phyloP scores from a whole-genome alignment of 345 rosid genomes.

The Eucalyptus caleyi region DNA sequence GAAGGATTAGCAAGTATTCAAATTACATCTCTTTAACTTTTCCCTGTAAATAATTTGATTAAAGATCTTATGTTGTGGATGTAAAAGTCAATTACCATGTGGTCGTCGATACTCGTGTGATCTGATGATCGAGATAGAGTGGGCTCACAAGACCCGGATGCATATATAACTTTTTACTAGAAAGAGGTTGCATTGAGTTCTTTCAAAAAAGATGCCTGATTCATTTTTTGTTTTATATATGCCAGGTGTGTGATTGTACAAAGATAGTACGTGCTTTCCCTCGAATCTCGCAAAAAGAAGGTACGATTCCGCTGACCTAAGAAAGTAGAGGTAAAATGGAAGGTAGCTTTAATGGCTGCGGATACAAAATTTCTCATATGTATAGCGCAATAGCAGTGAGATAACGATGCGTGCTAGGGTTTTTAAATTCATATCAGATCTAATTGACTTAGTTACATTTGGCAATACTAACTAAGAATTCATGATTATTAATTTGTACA shows the following conservation, averaged over 20 bases:
- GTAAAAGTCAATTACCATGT: neutral
- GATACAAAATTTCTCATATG: neutral
- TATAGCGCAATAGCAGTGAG: neutral
- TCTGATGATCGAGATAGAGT: rapidly evolving
- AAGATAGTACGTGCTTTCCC: neutral
- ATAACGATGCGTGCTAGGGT: neutral
- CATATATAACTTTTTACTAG: neutral
- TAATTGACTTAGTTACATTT: neutral
- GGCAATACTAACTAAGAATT: neutral
- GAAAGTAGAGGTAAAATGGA: neutral
- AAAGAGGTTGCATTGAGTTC: neutral
- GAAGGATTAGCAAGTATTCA: neutral
- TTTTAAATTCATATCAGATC: neutral
- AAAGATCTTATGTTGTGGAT: neutral
- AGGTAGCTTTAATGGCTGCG: neutral
- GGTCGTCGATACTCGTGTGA: neutral
- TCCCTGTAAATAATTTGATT: neutral
- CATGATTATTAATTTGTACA: neutral
- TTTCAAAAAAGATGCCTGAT: neutral
- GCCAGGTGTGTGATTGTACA: neutral
- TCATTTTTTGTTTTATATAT: neutral
- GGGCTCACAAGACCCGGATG: neutral
- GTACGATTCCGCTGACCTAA: neutral
- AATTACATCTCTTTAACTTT: neutral
- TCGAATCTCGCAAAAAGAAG: neutral